Conservation (phyloP, 148 eudicot species). For the Hydrangea macrophylla region DNA sequence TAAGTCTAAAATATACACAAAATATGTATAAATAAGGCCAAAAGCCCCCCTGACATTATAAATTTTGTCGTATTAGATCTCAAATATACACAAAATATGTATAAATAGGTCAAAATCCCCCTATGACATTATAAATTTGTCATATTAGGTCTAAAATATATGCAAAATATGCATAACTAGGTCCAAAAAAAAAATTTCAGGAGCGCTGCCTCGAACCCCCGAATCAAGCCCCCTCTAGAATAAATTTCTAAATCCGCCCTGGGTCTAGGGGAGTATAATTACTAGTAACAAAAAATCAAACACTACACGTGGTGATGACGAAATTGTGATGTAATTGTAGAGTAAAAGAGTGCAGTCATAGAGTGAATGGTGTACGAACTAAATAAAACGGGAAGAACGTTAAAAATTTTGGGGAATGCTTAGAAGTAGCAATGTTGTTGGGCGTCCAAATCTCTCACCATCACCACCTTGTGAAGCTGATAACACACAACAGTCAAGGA, state of each 20-base stretch:
- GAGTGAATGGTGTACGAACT: constrained; percentile 27
- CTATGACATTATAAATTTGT: too few species aligned
- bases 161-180: too few species aligned
- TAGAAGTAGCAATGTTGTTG: constrained; percentile 42
- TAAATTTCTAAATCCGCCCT: not conserved
- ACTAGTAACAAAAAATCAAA: not conserved
- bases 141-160: too few species aligned
- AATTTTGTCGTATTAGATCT: too few species aligned
- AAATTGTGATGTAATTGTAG: constrained; percentile 57
- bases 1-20: too few species aligned
- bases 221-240: too few species aligned
- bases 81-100: too few species aligned
- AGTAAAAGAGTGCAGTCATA: constrained; percentile 58
- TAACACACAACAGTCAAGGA: constrained; percentile 39
- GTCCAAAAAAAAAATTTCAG: too few species aligned
- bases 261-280: not conserved
- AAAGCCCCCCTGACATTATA: too few species aligned
- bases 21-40: too few species aligned
- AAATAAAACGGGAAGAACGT: constrained; percentile 29
- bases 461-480: constrained; percentile 14
- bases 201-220: too few species aligned
- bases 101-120: too few species aligned
- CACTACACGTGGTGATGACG: constrained; percentile 63
- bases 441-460: constrained; percentile 33
- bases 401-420: constrained; percentile 24